Conservation (phyloP, 1,284 basidiomycete species). For the Golubevia pallescens region DNA sequence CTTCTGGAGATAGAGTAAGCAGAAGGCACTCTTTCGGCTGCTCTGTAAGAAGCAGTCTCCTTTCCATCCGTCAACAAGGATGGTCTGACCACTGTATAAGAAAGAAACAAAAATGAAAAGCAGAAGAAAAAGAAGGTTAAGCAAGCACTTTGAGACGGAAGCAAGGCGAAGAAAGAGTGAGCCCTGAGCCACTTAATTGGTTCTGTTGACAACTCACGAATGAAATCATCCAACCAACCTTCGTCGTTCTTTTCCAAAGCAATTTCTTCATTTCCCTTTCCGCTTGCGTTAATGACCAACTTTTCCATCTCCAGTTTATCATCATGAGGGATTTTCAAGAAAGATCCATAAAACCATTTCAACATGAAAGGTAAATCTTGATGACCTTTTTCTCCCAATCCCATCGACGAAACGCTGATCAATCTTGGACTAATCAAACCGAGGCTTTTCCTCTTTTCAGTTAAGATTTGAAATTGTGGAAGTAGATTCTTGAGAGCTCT, state of each 20-base stretch:
- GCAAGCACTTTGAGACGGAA: no score
- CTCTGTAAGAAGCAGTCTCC: slow-evolving; percentile 32
- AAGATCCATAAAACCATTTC: neutral
- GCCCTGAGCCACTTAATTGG: no score
- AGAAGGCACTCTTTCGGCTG: slow-evolving; percentile 63
- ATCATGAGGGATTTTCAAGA: neutral
- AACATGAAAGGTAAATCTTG: neutral
- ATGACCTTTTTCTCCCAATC: neutral
- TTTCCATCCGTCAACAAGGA: slow-evolving; percentile 71
- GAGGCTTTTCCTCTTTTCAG: no score
- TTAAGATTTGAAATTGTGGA: no score
- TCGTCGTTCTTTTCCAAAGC: neutral
- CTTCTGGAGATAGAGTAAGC: slow-evolving; percentile 71
- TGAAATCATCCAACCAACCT: neutral
- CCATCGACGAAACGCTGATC: no score
- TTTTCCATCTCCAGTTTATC: neutral
- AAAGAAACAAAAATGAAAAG: no score
- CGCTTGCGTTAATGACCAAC: neutral
- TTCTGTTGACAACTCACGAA: neutral
- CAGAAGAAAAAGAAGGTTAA: no score
- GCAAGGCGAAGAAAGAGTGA: no score
- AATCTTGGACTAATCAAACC: no score
- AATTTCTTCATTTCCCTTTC: neutral
- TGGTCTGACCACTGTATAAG: slow-evolving; percentile 71
- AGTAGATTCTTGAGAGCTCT: no score